Base-by-base conservation (phyloP, 2,329 filamentous ascomycete species). In the Pleomassaria siparia region DNA sequence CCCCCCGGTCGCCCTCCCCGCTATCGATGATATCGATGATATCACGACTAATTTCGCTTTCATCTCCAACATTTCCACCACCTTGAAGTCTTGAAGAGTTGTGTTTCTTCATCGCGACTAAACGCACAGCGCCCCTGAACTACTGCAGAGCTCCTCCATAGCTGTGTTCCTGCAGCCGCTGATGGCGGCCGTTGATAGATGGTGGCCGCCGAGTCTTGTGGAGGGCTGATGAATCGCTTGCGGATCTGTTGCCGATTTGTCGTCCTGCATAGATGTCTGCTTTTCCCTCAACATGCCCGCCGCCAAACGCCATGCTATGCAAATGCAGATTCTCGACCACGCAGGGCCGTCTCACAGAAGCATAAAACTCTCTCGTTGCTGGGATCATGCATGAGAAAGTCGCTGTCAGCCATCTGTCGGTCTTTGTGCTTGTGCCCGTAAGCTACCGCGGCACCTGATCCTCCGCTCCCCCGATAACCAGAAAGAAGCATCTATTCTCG, bases 141-240 rank as follows among this genome's bases (percentile, higher is more conserved):
- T n/a, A n/a, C n/a, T n/a, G n/a, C n/a, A n/a, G n/a, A n/a, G n/a
- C n/a, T n/a, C n/a, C n/a, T 20, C 20, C n/a, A 35, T 37, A 32
- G 16, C 29, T 4, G 42, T 42, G 60, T 66, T 59, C 60, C 61
- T 66, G 62, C 59, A 62, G 56, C 57, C 55, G 60, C 52, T 53
- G 51, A 52, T 44, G 25, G 56, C 53, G n/a, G n/a, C n/a, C n/a
- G n/a, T n/a, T n/a, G n/a, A n/a, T n/a, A n/a, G n/a, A n/a, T n/a
- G n/a, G n/a, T n/a, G n/a, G n/a, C n/a, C n/a, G n/a, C n/a, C n/a
- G n/a, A n/a, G n/a, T 40, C 46, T 45, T 33, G 35, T 45, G 50
- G 46, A 49, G 26, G 49, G 43, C 51, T 54, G 53, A 54, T 47
- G n/a, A 33, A 43, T 43, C 29, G 7, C 29, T 9, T 9, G 9